Evolutionary conservation across 2,329 filamentous ascomycete species (phyloP), one percentile per base, ranked within the genome.

Genomic region (Penicillium sp.): DNA sequence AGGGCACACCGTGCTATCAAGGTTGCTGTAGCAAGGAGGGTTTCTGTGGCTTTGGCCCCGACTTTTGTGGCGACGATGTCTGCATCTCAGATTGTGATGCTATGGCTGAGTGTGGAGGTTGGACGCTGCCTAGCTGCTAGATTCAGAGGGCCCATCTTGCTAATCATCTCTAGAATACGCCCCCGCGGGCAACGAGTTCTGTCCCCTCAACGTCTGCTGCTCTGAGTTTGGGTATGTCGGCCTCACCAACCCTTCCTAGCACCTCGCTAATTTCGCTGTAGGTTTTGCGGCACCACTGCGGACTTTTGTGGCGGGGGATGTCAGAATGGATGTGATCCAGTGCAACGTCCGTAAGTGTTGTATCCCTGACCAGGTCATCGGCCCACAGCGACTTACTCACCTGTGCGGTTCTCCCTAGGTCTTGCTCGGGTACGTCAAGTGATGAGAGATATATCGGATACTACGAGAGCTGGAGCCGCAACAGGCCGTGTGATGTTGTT

Each of bases 41-140:
- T 8, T 60, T 54, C 26, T 68, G 67, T 57, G 67, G 68, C 19
- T 67, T 66, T 49, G 68, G 68, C 7, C 62, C 62, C 6, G 54
- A 63, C 19, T 69, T 66, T n/a, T 70, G 68, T 31, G 66, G 65
- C 4, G 35, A 65, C 11, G 64, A 59, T 50, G 59, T 60, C 31
- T 70, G 67, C 30, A 61, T 66, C 21, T 66, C 61, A 13, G 62
- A 49, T 46, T 68, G 66, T 21, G 55, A 67, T 61, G 60, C 65
- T 0, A 52, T 60, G 2, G 64, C 67, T 7, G 63, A 66, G 55
- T 69, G 67, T 52, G 64, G 66, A 2, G 23, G 64, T 57, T 30
- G 11, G 21, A 35, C 23, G 23, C 31, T 35, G 7, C 11, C 31
- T 7, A 11, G 4, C 17, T 41, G 9, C 5, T 15, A 5, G 13